These are phyloP conservation scores for Scedosporium apiospermum DNA, from an alignment of 2,329 filamentous ascomycete species.

Conservation along the genomic window DNA sequence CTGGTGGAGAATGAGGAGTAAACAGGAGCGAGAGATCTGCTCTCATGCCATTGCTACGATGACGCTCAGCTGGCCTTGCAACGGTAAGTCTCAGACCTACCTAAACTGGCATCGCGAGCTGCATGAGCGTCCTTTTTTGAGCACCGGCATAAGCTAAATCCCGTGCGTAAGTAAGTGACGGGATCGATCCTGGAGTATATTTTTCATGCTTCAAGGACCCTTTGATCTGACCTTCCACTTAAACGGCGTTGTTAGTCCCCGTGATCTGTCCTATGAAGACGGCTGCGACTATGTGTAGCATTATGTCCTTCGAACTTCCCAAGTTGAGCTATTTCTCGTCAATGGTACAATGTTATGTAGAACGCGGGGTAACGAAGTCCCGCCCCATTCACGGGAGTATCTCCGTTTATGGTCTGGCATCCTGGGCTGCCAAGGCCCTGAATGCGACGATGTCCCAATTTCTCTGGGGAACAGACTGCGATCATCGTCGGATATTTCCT, in stretches of 20 bases:
- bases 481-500: not conserved
- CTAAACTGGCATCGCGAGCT: not conserved
- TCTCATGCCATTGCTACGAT: too few species aligned
- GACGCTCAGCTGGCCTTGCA: not conserved
- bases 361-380: not conserved
- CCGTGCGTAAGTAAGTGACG: too few species aligned
- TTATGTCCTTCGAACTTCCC: too few species aligned
- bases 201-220: not conserved
- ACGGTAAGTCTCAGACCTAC: not conserved
- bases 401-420: not conserved
- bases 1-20: not conserved
- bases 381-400: not conserved
- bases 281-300: not conserved
- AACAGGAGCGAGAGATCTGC: not conserved
- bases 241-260: not conserved
- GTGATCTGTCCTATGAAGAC: not conserved
- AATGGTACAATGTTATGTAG: not conserved
- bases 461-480: not conserved
- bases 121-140: not conserved
- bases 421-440: not conserved
- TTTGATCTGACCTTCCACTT: not conserved
- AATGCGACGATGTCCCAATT: not conserved
- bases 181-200: not conserved
- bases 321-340: not conserved
- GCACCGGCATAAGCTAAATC: not conserved